Base-by-base conservation (phyloP, 2,329 filamentous ascomycete species). In the Ophiocordyceps sinensis region DNA sequence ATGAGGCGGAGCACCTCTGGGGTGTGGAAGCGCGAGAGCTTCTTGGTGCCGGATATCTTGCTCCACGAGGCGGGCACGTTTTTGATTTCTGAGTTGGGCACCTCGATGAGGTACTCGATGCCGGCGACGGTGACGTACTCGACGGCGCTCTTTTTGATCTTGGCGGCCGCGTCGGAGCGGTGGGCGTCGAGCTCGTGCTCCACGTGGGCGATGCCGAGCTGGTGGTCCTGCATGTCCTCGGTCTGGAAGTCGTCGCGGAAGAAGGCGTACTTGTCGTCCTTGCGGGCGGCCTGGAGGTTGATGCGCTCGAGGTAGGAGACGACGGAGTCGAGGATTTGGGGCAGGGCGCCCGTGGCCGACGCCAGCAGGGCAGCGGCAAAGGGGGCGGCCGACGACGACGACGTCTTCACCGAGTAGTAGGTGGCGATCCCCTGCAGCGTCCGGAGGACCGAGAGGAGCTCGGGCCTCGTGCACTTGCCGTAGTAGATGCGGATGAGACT, bases 401-500 rank as follows among this genome's bases (percentile, higher is more conserved):
- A 23, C 28, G 6, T 66, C 43, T 79, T 80, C 46, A 86, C 71
- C 45, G 75, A 65, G 54, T 86, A 96, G 52, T 91, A 82, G 42
- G 74, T 77, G 0, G 85, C 75, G 37, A 96, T 85, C 44, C 70
- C 75, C 52, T 94, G 87, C 43, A 98, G 68, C 0, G 84, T 83
- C 58, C 96, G 88, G 2, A 98, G 68, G 5, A 93, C 81, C 1
- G 75, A 77, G 2, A 96, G 69, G 4, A 98, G 75, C 59, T 98
- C 91, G 0, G 88, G 82, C 0, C 91, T 79, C 1, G 85, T 83
- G 59, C 88, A 96, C 64, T 94, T 95, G 39, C 88, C 87, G 61
- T 98, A 98, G 66, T 96, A 98, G 44, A 98, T 94, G 36, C 91
- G 77, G 53, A 96, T 88, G 37, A 98, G 68, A 45, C 85, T 91